phyloP scores from a whole-genome alignment of 768 basidiomycete genomes.

The Hirschioporus abietinus region DNA sequence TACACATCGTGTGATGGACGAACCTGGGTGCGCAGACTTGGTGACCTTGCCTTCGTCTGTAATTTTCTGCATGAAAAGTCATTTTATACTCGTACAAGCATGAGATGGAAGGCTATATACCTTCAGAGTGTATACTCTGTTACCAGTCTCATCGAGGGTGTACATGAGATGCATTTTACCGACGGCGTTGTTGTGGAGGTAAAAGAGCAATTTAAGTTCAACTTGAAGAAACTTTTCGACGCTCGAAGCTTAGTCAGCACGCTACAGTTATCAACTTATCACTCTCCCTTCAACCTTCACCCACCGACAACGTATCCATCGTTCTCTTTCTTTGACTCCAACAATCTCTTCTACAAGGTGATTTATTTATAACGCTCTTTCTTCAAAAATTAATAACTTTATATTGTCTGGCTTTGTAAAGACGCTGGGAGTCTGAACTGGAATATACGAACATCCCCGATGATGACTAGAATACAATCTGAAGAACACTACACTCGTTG shows the following conservation, averaged over 20 bases:
- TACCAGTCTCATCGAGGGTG: constrained; percentile 68
- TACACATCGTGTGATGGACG: constrained; percentile 15
- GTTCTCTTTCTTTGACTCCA: too few species aligned
- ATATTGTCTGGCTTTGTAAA: too few species aligned
- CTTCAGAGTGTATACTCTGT: constrained; percentile 89
- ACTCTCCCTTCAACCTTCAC: too few species aligned
- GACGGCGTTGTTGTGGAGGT: background rate
- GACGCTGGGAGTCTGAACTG: too few species aligned
- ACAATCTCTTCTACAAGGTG: too few species aligned
- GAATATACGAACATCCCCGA: too few species aligned
- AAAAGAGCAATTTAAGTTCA: background rate
- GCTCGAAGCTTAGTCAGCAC: background rate
- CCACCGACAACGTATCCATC: too few species aligned
- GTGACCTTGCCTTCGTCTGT: constrained; percentile 79
- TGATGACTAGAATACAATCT: too few species aligned
- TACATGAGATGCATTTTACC: constrained; percentile 96
- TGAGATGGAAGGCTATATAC: constrained; percentile 35
- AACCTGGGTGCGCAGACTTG: constrained; percentile 97
- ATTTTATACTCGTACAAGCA: constrained; percentile 5
- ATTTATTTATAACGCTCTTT: too few species aligned
- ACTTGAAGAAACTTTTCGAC: background rate
- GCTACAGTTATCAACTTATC: too few species aligned
- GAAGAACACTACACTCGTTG: too few species aligned
- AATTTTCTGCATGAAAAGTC: constrained; percentile 58
- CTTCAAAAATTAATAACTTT: too few species aligned